Base-by-base conservation (phyloP, 2,329 filamentous ascomycete genomes). In the Colletotrichum tabaci region DNA sequence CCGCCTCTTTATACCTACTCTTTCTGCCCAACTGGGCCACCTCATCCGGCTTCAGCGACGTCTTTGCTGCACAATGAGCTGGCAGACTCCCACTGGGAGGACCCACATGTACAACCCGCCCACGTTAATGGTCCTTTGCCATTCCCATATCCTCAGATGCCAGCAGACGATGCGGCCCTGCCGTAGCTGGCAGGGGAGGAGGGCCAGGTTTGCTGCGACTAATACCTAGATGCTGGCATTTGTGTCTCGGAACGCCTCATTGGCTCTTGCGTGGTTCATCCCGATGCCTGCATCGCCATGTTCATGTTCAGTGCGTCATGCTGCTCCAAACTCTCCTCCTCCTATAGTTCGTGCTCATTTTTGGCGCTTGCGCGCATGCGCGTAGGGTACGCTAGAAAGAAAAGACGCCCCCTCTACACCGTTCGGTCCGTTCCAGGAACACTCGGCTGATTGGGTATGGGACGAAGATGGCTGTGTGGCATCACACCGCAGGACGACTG, bases 11-110 rank as follows among this genome's bases (percentile, higher is more conserved):
- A 72, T 72, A 72, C 55, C 35, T 38, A 38, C 35, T 10, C 35
- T 56, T 26, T 49, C 16, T 47, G 42, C 26, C 61, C 62, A 44
- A 57, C 42, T 44, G 52, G 55, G 53, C 56, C 49, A 50, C 56
- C 65, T 66, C 49, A 63, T 69, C 71, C 71, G 67, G 67, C 67
- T 72, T 73, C 71, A 72, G 71, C 67, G 52, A 73, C 61, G 62
- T 60, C 49, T 47, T 69, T 64, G 67, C 65, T 74, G 73, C 73
- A 74, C 65, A 74, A 72, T 74, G 73, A 73, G 73, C 53, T 74
- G 73, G 73, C 73, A 74, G 63, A 61, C 55, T 74, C 67, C 60
- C 67, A 71, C 72, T 70, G 61, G 71, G 65, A 64, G 46, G 69
- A 66, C 72, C 73, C 73, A 74, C 73, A 64, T 67, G 73, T 73